Evolutionary conservation across 192 early-diverging fungal genomes (phyloP), one percentile per base, ranked within the genome.

Genomic region (Radiomyces spectabilis): DNA sequence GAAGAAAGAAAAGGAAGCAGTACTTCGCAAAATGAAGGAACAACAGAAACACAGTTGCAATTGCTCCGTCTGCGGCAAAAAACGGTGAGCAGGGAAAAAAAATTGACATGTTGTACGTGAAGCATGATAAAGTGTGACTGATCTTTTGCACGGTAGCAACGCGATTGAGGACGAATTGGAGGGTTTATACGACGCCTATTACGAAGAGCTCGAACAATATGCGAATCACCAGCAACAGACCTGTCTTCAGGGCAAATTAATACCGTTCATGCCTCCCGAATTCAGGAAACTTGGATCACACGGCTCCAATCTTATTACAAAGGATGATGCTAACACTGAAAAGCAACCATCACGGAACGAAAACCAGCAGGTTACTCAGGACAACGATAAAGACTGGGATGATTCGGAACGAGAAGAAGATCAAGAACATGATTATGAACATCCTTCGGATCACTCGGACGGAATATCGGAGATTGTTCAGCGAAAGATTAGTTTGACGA

Each of bases 131-230:
- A n/a, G n/a, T n/a, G n/a, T n/a, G n/a, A n/a, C n/a, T n/a, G n/a
- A n/a, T 51, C 29, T 26, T 57, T 59, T 22, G 7, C 42, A 24
- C 19, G 22, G 37, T 69, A 84, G 82, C 60, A 79, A 77, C 41
- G 86, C 85, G 37, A 90, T 93, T 64, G 88, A 91, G 59, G 87
- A 88, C 58, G 87, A 93, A 57, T 70, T 93, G 8, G 91, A 93
- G 54, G 67, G 83, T 5, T 75, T 93, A 1, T 93, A 93, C 60
- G 88, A 93, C 58, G 86, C 87, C 22, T 93, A 93, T 59, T 93
- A 91, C 57, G 86, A 89, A 51, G 91, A 93, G 59, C 72, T 93
- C 26, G 88, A 93, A 64, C 81, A 83, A 44, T 91, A 87, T 63
- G 88, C 91, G 19, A 85, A 92, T 55, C 74, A 83, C 31, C 85